These are phyloP conservation scores for Akanthomyces dipterigenus DNA, from an alignment of 2,329 filamentous ascomycete genomes.

Conservation along the genomic window DNA sequence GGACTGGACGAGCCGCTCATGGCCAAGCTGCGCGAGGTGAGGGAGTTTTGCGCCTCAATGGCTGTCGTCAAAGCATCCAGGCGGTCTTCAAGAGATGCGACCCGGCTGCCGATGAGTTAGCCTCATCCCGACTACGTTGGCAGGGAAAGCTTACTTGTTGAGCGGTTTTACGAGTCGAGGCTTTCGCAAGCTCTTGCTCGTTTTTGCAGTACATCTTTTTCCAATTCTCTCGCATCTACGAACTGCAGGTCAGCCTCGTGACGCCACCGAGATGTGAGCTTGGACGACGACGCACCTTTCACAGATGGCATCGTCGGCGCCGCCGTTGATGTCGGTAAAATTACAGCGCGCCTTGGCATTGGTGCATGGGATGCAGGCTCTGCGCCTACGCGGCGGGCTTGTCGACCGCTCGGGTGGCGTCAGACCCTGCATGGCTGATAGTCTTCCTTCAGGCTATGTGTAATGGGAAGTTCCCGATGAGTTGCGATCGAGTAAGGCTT, in stretches of 20 bases:
- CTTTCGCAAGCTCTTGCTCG: constrained; percentile 24
- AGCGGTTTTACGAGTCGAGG: constrained; percentile 23
- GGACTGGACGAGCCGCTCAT: not conserved
- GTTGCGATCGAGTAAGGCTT: constrained; percentile 9
- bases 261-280: not conserved
- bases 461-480: not conserved
- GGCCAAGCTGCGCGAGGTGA: constrained; percentile 3
- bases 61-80: constrained; percentile 17
- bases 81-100: constrained; percentile 20
- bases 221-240: constrained; percentile 22
- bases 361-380: constrained; percentile 25
- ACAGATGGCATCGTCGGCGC: constrained; percentile 18
- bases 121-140: not conserved
- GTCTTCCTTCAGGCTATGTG: constrained; percentile 6
- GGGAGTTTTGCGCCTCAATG: constrained; percentile 10
- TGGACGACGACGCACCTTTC: constrained; percentile 18
- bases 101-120: constrained; percentile 16
- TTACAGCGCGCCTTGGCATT: constrained; percentile 23
- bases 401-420: constrained; percentile 12
- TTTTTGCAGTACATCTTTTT: constrained; percentile 23
- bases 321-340: constrained; percentile 19
- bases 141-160: constrained; percentile 18
- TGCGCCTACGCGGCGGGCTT: constrained; percentile 24
- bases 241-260: not conserved
- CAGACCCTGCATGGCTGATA: constrained; percentile 16